Conservation (phyloP, 192 early-diverging fungal genomes). For the Coemansia sp. region DNA sequence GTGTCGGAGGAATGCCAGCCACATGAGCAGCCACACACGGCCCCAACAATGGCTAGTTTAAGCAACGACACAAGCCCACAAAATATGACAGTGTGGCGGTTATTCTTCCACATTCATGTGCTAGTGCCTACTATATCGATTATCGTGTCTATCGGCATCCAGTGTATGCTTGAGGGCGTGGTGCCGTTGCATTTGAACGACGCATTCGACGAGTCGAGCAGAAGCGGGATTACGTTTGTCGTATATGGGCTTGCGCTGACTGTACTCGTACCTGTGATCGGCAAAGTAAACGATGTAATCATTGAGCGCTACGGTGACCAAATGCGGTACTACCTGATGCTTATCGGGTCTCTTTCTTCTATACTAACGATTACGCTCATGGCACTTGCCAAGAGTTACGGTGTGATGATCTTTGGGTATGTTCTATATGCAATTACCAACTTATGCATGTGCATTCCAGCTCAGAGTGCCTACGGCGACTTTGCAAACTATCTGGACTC, state of each 20-base stretch:
- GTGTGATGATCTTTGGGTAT: constrained; percentile 31
- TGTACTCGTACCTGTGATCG: constrained; percentile 17
- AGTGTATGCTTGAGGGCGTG: constrained; percentile 30
- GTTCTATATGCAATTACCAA: constrained; percentile 22
- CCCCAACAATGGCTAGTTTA: neutral
- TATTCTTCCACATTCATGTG: constrained; percentile 20
- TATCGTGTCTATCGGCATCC: constrained; percentile 19
- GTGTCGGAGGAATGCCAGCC: neutral
- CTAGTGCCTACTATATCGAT: constrained; percentile 23
- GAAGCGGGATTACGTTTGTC: constrained; percentile 28
- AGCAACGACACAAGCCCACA: neutral
- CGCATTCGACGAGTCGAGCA: constrained; percentile 9
- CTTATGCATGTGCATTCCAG: constrained; percentile 30
- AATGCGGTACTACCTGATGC: constrained; percentile 31
- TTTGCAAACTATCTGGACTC: constrained; percentile 24
- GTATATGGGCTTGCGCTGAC: constrained; percentile 29
- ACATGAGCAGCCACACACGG: neutral
- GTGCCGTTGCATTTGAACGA: constrained; percentile 35
- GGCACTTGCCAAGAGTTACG: constrained; percentile 24
- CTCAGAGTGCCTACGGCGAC: constrained; percentile 37
- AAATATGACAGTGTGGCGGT: constrained; percentile 19
- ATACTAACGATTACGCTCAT: constrained; percentile 14
- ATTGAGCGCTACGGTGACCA: constrained; percentile 20
- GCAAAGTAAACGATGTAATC: constrained; percentile 18
- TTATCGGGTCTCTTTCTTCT: constrained; percentile 16